Percentiles rank a stretch among this genome's conserved stretches.
Conservation (phyloP, 768 basidiomycete genomes). For the Hemileccinum rubropunctum region DNA sequence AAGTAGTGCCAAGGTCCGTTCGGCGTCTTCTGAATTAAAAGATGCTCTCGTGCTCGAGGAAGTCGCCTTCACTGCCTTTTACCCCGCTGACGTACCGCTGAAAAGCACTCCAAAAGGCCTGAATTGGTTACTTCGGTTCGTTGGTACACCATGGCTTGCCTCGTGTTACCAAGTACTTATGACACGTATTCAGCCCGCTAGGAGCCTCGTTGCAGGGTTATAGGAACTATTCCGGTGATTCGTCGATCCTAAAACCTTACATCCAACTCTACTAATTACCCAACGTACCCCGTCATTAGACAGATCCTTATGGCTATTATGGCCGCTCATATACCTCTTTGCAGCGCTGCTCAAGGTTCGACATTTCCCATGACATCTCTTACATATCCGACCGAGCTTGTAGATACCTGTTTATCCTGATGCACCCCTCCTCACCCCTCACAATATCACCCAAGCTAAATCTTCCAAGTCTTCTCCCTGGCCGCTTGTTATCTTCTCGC, state of each 20-base stretch:
- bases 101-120: slow-evolving; percentile 39
- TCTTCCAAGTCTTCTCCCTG: slow-evolving; percentile 40
- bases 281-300: slow-evolving; percentile 11
- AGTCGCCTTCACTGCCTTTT: slow-evolving; percentile 62
- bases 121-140: slow-evolving; percentile 58
- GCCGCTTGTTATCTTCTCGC: slow-evolving; percentile 83
- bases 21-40: slow-evolving; percentile 22
- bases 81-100: slow-evolving; percentile 47
- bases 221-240: slow-evolving; percentile 45
- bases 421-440: slow-evolving; percentile 47
- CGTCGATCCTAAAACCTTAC: not conserved
- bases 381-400: not conserved
- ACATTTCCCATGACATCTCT: not conserved
- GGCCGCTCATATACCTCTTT: slow-evolving; percentile 51
- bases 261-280: not conserved
- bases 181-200: slow-evolving; percentile 33
- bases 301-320: slow-evolving; percentile 28
- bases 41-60: slow-evolving; percentile 57
- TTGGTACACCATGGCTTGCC: not conserved
- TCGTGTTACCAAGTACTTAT: slow-evolving; percentile 4
- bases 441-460: not conserved
- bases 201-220: slow-evolving; percentile 47
- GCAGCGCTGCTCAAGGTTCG: slow-evolving; percentile 47
- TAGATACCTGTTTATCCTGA: slow-evolving; percentile 59
- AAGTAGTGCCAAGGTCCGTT: slow-evolving; percentile 40